phyloP scores from a whole-genome alignment of 164 flowering plant species.

The Malania oleifera region DNA sequence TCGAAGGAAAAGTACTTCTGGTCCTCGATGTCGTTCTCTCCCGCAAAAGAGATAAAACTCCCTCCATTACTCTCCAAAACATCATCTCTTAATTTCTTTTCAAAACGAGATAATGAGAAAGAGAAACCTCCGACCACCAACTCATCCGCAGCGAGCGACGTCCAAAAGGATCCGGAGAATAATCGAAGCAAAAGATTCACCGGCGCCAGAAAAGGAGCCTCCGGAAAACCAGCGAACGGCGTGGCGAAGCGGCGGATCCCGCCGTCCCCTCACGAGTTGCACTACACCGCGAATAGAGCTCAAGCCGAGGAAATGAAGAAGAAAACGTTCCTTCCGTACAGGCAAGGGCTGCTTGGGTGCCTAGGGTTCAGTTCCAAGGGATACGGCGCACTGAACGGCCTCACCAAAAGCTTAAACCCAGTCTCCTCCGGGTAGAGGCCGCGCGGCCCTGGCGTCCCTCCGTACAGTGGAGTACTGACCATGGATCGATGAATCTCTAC shows the following conservation, averaged over 20 bases:
- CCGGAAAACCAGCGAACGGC: conserved; percentile 21
- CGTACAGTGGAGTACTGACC: no score
- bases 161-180: background rate
- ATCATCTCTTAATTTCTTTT: background rate
- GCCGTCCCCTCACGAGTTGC: conserved; percentile 47
- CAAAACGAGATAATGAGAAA: background rate
- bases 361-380: conserved; percentile 42
- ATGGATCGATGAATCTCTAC: no score
- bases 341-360: conserved; percentile 48
- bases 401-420: conserved; percentile 29
- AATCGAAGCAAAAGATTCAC: background rate
- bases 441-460: no score
- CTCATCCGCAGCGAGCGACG: background rate
- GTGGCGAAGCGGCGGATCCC: conserved; percentile 31
- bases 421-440: conserved; percentile 32
- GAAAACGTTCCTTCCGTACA: conserved; percentile 55
- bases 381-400: conserved; percentile 31
- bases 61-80: background rate
- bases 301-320: conserved; percentile 62
- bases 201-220: background rate
- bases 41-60: conserved; percentile 7
- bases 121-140: background rate
- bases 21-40: conserved; percentile 18
- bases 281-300: conserved; percentile 52
- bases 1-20: conserved; percentile 29